Evolutionary conservation across 2,329 filamentous ascomycete genomes (phyloP).

Genomic region (Colletotrichum acutatum): DNA sequence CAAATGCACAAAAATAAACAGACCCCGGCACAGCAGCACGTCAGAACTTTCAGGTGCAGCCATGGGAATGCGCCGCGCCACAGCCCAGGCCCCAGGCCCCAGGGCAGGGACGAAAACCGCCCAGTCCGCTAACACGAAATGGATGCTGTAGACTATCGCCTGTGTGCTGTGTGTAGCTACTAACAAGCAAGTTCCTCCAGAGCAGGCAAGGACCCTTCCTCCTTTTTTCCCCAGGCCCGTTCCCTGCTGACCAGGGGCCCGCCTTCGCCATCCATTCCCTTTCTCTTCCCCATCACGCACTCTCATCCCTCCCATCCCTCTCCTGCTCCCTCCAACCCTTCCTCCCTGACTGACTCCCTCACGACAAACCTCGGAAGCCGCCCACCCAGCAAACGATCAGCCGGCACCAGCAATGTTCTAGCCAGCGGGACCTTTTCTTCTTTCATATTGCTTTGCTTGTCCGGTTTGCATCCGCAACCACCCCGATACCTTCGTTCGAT

Average conservation of each 20-base stretch:
- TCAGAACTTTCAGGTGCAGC: constrained; percentile 18
- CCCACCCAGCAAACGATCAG: constrained; percentile 17
- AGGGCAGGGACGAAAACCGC: background rate
- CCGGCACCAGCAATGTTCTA: constrained; percentile 30
- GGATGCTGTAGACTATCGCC: background rate
- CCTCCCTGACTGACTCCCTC: constrained; percentile 14
- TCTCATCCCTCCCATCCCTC: constrained; percentile 29
- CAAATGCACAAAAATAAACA: constrained; percentile 21
- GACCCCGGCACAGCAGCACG: constrained; percentile 12
- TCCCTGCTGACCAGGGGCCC: constrained; percentile 25
- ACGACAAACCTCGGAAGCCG: background rate
- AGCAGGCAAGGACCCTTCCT: constrained; percentile 31
- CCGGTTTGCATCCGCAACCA: constrained; percentile 15
- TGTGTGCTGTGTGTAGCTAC: no score
- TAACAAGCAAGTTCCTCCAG: background rate
- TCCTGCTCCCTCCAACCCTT: constrained; percentile 32
- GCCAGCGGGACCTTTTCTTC: constrained; percentile 8
- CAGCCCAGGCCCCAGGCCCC: background rate
- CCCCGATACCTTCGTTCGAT: constrained; percentile 25
- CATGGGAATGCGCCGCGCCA: constrained; percentile 9
- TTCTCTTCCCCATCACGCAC: constrained; percentile 28
- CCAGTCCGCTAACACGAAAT: constrained; percentile 21
- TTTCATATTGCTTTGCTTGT: constrained; percentile 14
- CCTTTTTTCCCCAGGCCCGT: constrained; percentile 29
- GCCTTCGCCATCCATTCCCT: constrained; percentile 17